These are phyloP conservation scores for Pistacia vera DNA, from an alignment of 345 rosid species.

Conservation along the genomic window DNA sequence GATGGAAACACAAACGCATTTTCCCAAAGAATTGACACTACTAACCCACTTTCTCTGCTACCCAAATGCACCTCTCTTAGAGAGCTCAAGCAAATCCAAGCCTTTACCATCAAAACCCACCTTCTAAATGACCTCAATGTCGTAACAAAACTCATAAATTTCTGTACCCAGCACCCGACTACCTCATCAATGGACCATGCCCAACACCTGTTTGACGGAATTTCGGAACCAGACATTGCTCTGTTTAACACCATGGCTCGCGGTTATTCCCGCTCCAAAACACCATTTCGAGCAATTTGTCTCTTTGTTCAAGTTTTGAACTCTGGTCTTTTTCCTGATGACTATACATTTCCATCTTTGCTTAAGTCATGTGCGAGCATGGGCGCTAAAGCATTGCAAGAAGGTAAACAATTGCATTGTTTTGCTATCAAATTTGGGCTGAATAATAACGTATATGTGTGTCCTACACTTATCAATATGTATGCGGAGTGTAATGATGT, in stretches of 20 bases:
- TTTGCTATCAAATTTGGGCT: constrained; percentile 57
- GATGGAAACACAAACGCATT: background rate
- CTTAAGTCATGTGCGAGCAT: constrained; percentile 53
- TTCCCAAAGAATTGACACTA: background rate
- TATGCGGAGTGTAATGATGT: constrained; percentile 69
- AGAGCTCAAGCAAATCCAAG: constrained; percentile 76
- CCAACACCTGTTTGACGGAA: constrained; percentile 56
- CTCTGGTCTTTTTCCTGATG: constrained; percentile 51
- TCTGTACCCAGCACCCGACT: constrained; percentile 51
- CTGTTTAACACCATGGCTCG: constrained; percentile 68
- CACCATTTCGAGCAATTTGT: constrained; percentile 40
- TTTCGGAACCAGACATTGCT: constrained; percentile 54
- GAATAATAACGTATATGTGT: constrained; percentile 46
- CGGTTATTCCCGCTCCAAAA: constrained; percentile 56
- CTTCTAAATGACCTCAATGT: constrained; percentile 45
- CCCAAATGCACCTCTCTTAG: constrained; percentile 52
- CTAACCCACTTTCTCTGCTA: constrained; percentile 40
- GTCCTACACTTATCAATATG: constrained; percentile 72
- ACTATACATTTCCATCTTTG: constrained; percentile 73
- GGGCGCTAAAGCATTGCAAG: constrained; percentile 44
- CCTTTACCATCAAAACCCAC: constrained; percentile 60
- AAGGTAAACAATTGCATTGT: constrained; percentile 66
- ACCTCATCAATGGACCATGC: constrained; percentile 51
- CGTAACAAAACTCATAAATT: constrained; percentile 62
- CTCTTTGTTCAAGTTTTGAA: constrained; percentile 51